Conservation (phyloP, 257 asterid species). For the Solanum neorickii region DNA sequence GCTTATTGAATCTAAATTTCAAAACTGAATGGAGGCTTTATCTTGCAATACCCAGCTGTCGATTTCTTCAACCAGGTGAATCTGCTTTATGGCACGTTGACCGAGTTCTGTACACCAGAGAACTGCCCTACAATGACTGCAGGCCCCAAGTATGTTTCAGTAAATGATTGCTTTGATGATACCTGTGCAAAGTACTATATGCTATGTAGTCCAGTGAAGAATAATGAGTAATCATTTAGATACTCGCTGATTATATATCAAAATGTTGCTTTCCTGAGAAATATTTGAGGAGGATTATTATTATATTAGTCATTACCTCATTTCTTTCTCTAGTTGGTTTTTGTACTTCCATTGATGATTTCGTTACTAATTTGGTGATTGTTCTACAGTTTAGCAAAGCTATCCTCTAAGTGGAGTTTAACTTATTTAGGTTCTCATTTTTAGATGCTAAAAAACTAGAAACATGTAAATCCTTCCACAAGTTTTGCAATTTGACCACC, state of each 20-base stretch:
- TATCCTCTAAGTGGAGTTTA: background rate
- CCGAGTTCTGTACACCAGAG: constrained; percentile 87
- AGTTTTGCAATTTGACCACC: background rate
- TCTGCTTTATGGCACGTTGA: constrained; percentile 87
- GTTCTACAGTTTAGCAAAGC: background rate
- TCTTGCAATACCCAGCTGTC: constrained; percentile 56
- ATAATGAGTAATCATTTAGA: background rate
- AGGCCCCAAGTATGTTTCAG: constrained; percentile 81
- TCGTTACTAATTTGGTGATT: background rate
- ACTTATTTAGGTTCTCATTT: background rate
- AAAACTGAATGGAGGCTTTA: constrained; percentile 17
- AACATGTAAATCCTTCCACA: background rate
- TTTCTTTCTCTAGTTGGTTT: background rate
- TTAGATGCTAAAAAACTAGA: background rate
- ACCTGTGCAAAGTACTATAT: background rate
- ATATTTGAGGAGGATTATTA: background rate
- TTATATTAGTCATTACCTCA: background rate
- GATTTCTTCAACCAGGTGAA: constrained; percentile 97
- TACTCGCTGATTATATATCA: background rate
- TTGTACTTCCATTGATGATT: background rate
- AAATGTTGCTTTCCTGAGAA: background rate
- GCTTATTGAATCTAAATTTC: background rate
- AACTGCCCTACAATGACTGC: constrained; percentile 95
- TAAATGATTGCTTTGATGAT: background rate
- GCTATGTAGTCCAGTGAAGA: background rate